These are phyloP conservation scores for Sherardia arvensis DNA, from an alignment of 257 asterid genomes.

Conservation along the genomic window DNA sequence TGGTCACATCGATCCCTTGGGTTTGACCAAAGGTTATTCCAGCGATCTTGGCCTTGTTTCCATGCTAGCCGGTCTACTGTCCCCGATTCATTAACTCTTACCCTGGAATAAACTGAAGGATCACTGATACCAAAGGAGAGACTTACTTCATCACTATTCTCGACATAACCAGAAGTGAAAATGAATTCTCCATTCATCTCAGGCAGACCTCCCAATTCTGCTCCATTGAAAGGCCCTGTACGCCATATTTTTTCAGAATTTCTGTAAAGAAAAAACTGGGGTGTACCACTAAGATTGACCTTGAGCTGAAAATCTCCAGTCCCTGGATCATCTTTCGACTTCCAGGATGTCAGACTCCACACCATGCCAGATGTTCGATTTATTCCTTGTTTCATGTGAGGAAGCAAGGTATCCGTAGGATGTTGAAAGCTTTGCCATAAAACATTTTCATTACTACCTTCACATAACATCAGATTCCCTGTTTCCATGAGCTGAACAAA, in stretches of 20 bases:
- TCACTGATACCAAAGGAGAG: conserved; percentile 15
- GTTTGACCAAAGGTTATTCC: conserved; percentile 25
- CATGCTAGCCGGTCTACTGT: conserved; percentile 18
- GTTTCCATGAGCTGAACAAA: conserved; percentile 7
- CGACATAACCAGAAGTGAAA: conserved; percentile 22
- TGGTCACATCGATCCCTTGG: conserved; percentile 24
- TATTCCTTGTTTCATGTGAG: conserved; percentile 32
- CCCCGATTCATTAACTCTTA: conserved; percentile 28
- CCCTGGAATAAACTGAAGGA: conserved; percentile 19
- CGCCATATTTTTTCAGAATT: conserved; percentile 9
- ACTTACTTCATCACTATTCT: conserved; percentile 21
- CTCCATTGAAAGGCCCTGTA: conserved; percentile 37
- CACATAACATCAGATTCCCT: neutral
- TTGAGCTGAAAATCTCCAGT: conserved; percentile 17
- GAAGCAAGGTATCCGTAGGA: conserved; percentile 12
- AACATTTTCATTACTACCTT: neutral
- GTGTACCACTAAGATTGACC: conserved; percentile 25
- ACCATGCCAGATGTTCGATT: conserved; percentile 19
- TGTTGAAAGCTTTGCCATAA: neutral
- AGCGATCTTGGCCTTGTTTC: conserved; percentile 16
- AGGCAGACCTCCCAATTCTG: conserved; percentile 27
- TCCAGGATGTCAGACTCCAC: conserved; percentile 32
- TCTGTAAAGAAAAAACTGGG: conserved; percentile 8
- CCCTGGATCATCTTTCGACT: conserved; percentile 29
- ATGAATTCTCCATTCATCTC: conserved; percentile 26